Evolutionary conservation across 2,329 filamentous ascomycete species (phyloP).

Genomic region (Aureobasidium subglaciale): DNA sequence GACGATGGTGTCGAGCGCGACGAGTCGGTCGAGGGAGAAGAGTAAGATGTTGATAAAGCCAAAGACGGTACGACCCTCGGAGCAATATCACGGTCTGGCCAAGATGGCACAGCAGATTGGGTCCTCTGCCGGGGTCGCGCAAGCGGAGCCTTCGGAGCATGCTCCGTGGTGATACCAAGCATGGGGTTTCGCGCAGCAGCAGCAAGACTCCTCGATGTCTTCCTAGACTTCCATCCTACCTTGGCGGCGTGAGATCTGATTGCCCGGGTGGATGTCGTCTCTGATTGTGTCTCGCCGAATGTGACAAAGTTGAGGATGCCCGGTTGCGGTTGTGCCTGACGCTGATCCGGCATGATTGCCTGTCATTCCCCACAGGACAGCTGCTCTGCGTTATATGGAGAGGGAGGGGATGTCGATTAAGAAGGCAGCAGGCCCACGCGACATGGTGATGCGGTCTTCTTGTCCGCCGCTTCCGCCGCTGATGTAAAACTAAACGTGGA

Average conservation of each 20-base stretch:
- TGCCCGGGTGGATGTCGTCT: background rate
- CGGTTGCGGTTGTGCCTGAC: background rate
- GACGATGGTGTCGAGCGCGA: background rate
- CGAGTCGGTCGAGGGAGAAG: background rate
- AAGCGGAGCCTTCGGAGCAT: background rate
- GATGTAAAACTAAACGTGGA: background rate
- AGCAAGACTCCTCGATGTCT: background rate
- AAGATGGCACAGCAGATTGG: background rate
- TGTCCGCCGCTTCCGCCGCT: background rate
- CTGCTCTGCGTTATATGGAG: background rate
- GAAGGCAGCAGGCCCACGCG: background rate
- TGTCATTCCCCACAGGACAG: background rate
- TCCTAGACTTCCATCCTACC: slow-evolving; percentile 8
- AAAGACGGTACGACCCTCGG: background rate
- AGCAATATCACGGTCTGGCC: background rate
- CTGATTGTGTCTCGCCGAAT: background rate
- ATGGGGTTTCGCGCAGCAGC: background rate
- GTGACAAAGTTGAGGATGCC: slow-evolving; percentile 4
- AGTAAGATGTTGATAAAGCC: background rate
- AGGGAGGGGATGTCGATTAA: background rate
- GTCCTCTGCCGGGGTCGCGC: background rate
- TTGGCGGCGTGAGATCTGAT: slow-evolving; percentile 5
- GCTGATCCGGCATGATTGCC: background rate
- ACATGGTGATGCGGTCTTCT: slow-evolving; percentile 3
- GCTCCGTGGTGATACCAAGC: background rate